Conservation (phyloP, 805 yeast species). For the Pichia nanzhaoensis region DNA sequence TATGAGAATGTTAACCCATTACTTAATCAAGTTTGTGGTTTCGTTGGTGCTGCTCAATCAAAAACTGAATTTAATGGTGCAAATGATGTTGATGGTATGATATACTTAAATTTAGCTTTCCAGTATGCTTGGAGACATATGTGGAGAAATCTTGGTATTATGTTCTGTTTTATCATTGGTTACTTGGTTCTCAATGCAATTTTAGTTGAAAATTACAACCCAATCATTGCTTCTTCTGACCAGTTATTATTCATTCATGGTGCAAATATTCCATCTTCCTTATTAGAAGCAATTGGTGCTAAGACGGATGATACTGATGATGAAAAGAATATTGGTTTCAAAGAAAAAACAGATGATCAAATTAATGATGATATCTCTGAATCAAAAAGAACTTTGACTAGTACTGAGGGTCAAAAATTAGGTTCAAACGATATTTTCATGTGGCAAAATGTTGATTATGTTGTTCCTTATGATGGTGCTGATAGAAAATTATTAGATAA, state of each 20-base stretch:
- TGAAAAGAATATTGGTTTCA: not conserved
- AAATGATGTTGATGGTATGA: conserved; percentile 44
- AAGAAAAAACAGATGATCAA: conserved; percentile 1
- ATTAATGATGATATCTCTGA: not conserved
- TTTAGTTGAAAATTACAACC: conserved; percentile 28
- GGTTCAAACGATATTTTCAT: conserved; percentile 44
- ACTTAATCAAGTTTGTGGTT: conserved; percentile 41
- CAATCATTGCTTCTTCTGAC: conserved; percentile 28
- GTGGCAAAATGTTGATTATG: conserved; percentile 59
- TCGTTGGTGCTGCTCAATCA: conserved; percentile 39
- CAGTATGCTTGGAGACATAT: conserved; percentile 49
- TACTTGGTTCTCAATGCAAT: conserved; percentile 29
- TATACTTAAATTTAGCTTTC: conserved; percentile 39
- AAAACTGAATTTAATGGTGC: conserved; percentile 19
- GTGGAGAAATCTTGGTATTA: conserved; percentile 74
- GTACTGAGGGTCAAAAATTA: conserved; percentile 16
- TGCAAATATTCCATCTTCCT: conserved; percentile 21
- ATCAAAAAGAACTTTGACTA: not conserved
- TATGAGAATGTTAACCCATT: conserved; percentile 36
- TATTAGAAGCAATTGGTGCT: conserved; percentile 17
- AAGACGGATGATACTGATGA: not conserved
- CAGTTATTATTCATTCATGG: conserved; percentile 27
- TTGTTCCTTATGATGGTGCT: conserved; percentile 41
- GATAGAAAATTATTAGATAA: conserved; percentile 37
- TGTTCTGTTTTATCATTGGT: conserved; percentile 36